These are phyloP conservation scores for Torulaspora indica DNA, from an alignment of 805 yeast genomes.

Conservation along the genomic window DNA sequence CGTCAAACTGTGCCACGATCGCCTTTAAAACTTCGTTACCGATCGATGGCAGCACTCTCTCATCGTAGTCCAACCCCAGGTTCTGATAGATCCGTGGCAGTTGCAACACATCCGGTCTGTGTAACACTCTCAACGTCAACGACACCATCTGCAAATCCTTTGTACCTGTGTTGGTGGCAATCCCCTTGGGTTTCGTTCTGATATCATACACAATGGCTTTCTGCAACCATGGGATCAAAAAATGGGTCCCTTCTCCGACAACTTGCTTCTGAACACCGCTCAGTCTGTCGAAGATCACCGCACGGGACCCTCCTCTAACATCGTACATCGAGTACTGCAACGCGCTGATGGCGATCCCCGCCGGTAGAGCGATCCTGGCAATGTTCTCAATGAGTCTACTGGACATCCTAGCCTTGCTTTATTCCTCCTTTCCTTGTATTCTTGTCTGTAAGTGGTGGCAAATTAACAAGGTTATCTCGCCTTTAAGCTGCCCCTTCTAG, in stretches of 20 bases:
- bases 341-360: constrained; percentile 62
- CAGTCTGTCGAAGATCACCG: constrained; percentile 89
- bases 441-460: constrained; percentile 1
- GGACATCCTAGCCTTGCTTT: constrained; percentile 9
- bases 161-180: constrained; percentile 92
- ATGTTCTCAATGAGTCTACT: constrained; percentile 28
- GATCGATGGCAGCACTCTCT: constrained; percentile 85
- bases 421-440: background rate
- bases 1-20: constrained; percentile 90
- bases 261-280: constrained; percentile 85
- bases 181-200: constrained; percentile 90
- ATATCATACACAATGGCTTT: constrained; percentile 87
- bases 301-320: constrained; percentile 93
- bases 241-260: constrained; percentile 95
- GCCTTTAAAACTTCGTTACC: constrained; percentile 88
- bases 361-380: constrained; percentile 57
- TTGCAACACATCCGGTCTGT: constrained; percentile 82
- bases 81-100: constrained; percentile 86
- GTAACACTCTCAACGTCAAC: constrained; percentile 85
- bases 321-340: constrained; percentile 86
- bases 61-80: constrained; percentile 91
- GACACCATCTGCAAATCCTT: constrained; percentile 96
- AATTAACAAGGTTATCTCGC: constrained; percentile 1
- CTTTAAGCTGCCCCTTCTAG: background rate
- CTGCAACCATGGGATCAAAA: constrained; percentile 93